Base-by-base conservation (phyloP, 2,329 filamentous ascomycete genomes). In the Colletotrichum gigasporum region DNA sequence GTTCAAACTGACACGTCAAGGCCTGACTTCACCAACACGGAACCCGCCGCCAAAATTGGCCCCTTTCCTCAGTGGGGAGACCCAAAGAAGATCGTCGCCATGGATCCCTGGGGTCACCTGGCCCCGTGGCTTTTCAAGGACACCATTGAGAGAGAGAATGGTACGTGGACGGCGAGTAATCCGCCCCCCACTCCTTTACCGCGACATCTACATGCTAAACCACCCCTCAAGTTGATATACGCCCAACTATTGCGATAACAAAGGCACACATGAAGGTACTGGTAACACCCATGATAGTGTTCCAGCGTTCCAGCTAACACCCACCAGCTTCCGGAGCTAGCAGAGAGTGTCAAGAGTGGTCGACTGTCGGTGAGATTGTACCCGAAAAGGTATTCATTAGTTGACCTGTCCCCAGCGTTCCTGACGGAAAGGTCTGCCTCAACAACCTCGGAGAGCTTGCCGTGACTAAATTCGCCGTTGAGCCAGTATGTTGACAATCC, bases 401-500 rank as follows among this genome's bases (percentile, higher is more conserved):
- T 32, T 55, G 10, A 30, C 20, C 34, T 39, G 5, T 20, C 11
- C 14, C 24, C 22, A 86, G 84, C 59, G 76, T 87, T 3, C 86
- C 85, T 0, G 96, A 99, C 75, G 95, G 96, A 53, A 96, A 94
- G 74, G 93, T 98, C 44, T 95, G 94, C 73, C 77, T 98, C 55
- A 97, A 97, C 73, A 84, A 88, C n/a, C 80, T 82, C 3, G 96
- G 96, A 58, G 96, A 98, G 75, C 83, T 98, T 35, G 91, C 91
- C 30, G 96, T 98, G 5, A 98, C 96, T 48, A 99, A 99, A 76
- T 93, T 98, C 68, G 96, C 96, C 3, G 96, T 97, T 18, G 96
- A 99, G 77, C 96, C 96, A 22, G 95, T 93, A 68, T 82, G 87
- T 80, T 80, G 80, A 69, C 73, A 82, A 30, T 20, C 71, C 68